Conservation (phyloP, 108 stramenopile genomes). For the Cyclotella baltica region DNA sequence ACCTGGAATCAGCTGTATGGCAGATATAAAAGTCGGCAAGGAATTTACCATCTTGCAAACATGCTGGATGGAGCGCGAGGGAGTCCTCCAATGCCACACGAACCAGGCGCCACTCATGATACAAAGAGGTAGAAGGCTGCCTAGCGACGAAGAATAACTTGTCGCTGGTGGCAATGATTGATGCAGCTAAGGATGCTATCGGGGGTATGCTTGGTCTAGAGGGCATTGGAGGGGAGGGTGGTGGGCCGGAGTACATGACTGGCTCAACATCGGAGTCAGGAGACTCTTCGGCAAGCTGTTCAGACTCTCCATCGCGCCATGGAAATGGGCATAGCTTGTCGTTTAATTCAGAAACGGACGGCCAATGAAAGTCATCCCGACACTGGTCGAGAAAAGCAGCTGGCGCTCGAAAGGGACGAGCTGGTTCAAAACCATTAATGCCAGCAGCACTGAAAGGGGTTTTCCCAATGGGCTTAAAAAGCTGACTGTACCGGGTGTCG, state of each 20-base stretch:
- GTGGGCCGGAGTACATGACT: not conserved
- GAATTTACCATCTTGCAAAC: too few species aligned
- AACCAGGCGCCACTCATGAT: constrained; percentile 18
- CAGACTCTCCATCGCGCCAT: not conserved
- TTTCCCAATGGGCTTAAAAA: not conserved
- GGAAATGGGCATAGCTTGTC: not conserved
- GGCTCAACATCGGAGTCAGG: not conserved
- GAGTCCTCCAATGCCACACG: not conserved
- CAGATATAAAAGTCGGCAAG: constrained; percentile 10
- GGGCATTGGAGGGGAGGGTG: not conserved
- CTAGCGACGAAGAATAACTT: constrained; percentile 8
- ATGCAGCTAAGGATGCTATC: not conserved
- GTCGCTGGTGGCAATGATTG: not conserved
- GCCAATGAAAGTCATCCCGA: not conserved
- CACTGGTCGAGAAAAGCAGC: not conserved
- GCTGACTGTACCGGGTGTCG: not conserved
- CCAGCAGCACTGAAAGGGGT: not conserved
- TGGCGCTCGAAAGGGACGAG: not conserved
- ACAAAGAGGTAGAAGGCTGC: not conserved
- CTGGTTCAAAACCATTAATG: constrained; percentile 3
- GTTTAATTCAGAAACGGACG: not conserved
- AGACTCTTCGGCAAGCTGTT: too few species aligned
- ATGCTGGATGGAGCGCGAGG: not conserved
- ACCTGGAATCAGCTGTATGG: too few species aligned
- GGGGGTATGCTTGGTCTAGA: not conserved